Evolutionary conservation across 495 filamentous ascomycete species (phyloP).

Genomic region (Echria macrotheca): DNA sequence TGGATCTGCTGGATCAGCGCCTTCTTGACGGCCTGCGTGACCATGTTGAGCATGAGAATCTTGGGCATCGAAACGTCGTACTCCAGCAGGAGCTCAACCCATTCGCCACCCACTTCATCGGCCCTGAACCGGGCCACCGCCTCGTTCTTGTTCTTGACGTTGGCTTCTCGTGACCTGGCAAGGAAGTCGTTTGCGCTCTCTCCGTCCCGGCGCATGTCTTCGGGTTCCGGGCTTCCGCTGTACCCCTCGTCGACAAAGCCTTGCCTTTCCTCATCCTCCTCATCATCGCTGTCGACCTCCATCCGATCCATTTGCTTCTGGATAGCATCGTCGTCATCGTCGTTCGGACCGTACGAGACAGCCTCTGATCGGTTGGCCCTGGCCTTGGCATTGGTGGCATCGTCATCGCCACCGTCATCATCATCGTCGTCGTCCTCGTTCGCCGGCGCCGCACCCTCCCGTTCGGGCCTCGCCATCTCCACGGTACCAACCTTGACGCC

Average conservation of each 20-base stretch:
- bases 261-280: constrained; percentile 37
- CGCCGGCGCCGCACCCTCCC: constrained; percentile 39
- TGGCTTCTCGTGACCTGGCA: constrained; percentile 52
- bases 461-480: constrained; percentile 47
- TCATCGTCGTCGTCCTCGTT: constrained; percentile 63
- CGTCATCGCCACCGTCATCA: constrained; percentile 74
- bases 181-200: constrained; percentile 39
- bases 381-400: constrained; percentile 76
- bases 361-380: constrained; percentile 69
- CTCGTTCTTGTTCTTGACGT: constrained; percentile 58
- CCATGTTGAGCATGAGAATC: constrained; percentile 83
- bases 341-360: constrained; percentile 82
- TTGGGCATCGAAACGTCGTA: constrained; percentile 79
- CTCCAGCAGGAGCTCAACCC: constrained; percentile 76
- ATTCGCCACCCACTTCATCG: constrained; percentile 65
- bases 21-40: constrained; percentile 67
- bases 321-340: constrained; percentile 82
- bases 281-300: constrained; percentile 49
- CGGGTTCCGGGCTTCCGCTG: constrained; percentile 44
- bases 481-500: constrained; percentile 69
- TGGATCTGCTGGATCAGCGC: constrained; percentile 84
- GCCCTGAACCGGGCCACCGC: constrained; percentile 74
- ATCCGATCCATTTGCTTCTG: constrained; percentile 49
- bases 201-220: constrained; percentile 39
- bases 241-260: constrained; percentile 53